Base-by-base conservation (phyloP, 1,284 basidiomycete genomes). In the Volvariella volvacea region DNA sequence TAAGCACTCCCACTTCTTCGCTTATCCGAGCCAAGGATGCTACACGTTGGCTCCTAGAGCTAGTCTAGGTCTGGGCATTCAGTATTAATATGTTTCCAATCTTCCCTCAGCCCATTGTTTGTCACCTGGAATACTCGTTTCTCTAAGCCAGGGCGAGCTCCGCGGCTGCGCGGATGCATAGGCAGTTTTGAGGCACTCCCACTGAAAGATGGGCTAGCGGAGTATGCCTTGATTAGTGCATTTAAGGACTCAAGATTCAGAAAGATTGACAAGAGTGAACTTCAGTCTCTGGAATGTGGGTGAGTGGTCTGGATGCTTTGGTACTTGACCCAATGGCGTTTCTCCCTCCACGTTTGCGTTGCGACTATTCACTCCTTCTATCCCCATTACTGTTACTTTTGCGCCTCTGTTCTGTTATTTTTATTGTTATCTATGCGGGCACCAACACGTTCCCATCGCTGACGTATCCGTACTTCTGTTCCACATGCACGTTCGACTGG, bases 81-180 rank as follows among this genome's bases (percentile, higher is more conserved):
- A 8, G 32, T 47, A 30, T 22, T 47, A 15, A 41, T 31, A 40
- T 42, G 31, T 22, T 34, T 28, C 37, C 30, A 17, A 44, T 41
- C 25, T 51, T 15, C 34, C 10, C 21, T 28, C 53, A 94, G 92
- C 63, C 92, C 93, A 4, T 72, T 99, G 46, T 99, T 99, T 64
- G 91, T 99, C 28, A 98, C 95, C 1, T 99, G 95, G 94, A 94
- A 92, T 67, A 88, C 70, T 43, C 76, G 68, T 49, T 73, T 74
- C 44, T 71, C 74, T 48, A 74, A 77, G 50, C 62, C 77, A 19
- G 77, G 78, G 36, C 73, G 76, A 48, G 65, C 77, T 19, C 72
- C 80, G 31, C 71, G 80, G 39, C 70, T 99, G 48, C 73, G 95
- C 48, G 95, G 95, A 19, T 99, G 95, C 66, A 98, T 99, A 54